These are phyloP conservation scores for Piloderma croceum DNA, from an alignment of 768 basidiomycete genomes.

Conservation along the genomic window DNA sequence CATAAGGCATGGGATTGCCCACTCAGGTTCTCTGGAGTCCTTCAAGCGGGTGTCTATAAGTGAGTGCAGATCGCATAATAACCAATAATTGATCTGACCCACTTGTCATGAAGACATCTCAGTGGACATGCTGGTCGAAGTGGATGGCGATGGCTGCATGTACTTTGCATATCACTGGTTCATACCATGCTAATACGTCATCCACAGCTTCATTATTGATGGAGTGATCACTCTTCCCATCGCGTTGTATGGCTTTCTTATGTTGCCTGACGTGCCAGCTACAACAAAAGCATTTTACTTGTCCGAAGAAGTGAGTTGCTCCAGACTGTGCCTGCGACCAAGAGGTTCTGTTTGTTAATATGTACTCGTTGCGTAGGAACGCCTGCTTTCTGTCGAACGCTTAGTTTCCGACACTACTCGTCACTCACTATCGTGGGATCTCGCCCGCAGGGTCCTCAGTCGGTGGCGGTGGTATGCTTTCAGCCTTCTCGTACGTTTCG, in stretches of 20 bases:
- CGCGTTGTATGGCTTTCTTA: conserved; percentile 62
- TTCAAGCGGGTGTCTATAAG: conserved; percentile 62
- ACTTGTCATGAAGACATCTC: conserved; percentile 38
- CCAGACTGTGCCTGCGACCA: no score
- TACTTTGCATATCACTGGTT: conserved; percentile 4
- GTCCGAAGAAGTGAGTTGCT: conserved; percentile 42
- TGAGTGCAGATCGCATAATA: conserved; percentile 18
- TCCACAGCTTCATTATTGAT: conserved; percentile 56
- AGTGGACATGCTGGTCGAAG: conserved; percentile 48
- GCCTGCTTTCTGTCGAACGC: conserved; percentile 45
- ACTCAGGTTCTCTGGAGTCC: conserved; percentile 55
- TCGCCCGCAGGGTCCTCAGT: conserved; percentile 44
- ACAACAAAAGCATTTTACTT: conserved; percentile 63
- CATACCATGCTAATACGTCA: conserved; percentile 2
- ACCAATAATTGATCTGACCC: neutral
- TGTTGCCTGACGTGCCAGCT: conserved; percentile 68
- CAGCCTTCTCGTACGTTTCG: conserved; percentile 58
- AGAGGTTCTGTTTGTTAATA: no score
- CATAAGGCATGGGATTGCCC: neutral
- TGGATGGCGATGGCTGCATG: conserved; percentile 66
- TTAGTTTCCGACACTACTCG: conserved; percentile 36
- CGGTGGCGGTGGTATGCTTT: conserved; percentile 68
- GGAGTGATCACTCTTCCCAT: conserved; percentile 69
- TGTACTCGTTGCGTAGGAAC: no score
- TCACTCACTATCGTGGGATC: conserved; percentile 40